These are phyloP conservation scores for Pleurotus pulmonarius DNA, from an alignment of 768 basidiomycete species.

Conservation along the genomic window DNA sequence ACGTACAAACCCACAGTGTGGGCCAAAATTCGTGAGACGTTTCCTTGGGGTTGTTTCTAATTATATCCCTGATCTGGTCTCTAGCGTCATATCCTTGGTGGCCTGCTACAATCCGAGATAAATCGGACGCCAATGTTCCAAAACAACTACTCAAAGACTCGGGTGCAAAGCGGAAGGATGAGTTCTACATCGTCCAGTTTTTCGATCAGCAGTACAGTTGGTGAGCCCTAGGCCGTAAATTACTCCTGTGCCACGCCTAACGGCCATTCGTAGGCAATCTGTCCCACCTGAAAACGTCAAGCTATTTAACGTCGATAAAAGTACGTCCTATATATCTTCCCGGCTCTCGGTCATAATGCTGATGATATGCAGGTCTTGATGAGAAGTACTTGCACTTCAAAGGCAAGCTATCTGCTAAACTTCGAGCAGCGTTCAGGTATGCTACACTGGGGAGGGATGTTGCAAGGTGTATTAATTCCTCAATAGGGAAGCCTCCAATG, in stretches of 20 bases:
- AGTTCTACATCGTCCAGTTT: constrained; percentile 58
- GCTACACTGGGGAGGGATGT: constrained; percentile 18
- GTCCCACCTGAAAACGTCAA: constrained; percentile 53
- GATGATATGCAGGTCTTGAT: constrained; percentile 52
- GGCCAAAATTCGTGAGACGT: constrained; percentile 68
- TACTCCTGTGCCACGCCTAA: neutral
- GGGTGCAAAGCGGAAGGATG: constrained; percentile 30
- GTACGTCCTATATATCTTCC: constrained; percentile 35
- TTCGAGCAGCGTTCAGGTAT: constrained; percentile 60
- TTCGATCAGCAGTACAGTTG: constrained; percentile 68
- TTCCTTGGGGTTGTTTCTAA: neutral
- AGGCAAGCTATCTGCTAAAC: constrained; percentile 54
- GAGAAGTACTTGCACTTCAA: constrained; percentile 56
- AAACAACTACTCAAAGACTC: constrained; percentile 27
- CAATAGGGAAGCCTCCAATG: neutral
- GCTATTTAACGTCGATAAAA: constrained; percentile 63
- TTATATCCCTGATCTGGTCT: constrained; percentile 7
- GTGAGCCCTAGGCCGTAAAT: constrained; percentile 27
- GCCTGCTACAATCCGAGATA: constrained; percentile 75
- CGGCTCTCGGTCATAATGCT: neutral
- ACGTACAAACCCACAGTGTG: constrained; percentile 51
- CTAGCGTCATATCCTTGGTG: constrained; percentile 81
- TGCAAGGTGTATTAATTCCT: neutral
- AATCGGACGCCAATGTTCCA: constrained; percentile 58
- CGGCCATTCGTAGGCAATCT: constrained; percentile 50